Evolutionary conservation across 1,284 basidiomycete genomes (phyloP).

Genomic region (Microbotryum intermedium): DNA sequence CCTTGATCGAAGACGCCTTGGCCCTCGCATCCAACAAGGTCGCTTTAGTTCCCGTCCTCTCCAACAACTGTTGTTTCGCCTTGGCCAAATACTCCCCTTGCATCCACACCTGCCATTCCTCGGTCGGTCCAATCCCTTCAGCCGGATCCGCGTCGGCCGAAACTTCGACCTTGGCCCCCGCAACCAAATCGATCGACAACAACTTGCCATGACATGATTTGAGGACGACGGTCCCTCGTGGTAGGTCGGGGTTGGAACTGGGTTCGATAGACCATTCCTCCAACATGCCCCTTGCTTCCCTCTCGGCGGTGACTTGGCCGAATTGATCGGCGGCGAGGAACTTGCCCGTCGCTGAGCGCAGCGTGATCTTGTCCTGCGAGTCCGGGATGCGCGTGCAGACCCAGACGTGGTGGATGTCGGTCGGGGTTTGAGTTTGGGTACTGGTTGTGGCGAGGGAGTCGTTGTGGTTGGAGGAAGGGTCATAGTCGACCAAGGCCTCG

Average conservation of each 20-base stretch:
- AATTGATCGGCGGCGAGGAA: constrained; percentile 75
- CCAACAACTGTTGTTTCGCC: constrained; percentile 66
- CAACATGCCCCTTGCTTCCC: constrained; percentile 69
- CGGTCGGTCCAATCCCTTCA: constrained; percentile 57
- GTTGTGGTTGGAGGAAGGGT: not conserved
- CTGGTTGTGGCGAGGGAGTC: not conserved
- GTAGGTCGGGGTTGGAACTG: constrained; percentile 40
- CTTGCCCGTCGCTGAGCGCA: constrained; percentile 74
- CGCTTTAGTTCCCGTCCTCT: constrained; percentile 58
- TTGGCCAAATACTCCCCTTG: constrained; percentile 84
- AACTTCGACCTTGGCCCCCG: constrained; percentile 63
- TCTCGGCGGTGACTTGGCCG: constrained; percentile 67
- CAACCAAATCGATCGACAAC: constrained; percentile 68
- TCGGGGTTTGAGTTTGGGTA: constrained; percentile 56
- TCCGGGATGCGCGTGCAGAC: constrained; percentile 71
- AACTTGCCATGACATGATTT: constrained; percentile 74
- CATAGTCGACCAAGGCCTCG: constrained; percentile 22
- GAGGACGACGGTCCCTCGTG: constrained; percentile 30
- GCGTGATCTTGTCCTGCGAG: constrained; percentile 60
- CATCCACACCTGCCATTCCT: constrained; percentile 78
- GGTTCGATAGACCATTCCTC: constrained; percentile 65
- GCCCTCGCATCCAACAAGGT: constrained; percentile 47
- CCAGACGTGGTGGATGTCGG: constrained; percentile 78
- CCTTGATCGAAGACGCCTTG: constrained; percentile 1
- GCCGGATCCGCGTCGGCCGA: constrained; percentile 63